A percentile compares a stretch with the other conserved stretches of the same genome.
Evolutionary conservation across 371 early-diverging fungal species (phyloP).

Genomic region (Mucor velutinosus): DNA sequence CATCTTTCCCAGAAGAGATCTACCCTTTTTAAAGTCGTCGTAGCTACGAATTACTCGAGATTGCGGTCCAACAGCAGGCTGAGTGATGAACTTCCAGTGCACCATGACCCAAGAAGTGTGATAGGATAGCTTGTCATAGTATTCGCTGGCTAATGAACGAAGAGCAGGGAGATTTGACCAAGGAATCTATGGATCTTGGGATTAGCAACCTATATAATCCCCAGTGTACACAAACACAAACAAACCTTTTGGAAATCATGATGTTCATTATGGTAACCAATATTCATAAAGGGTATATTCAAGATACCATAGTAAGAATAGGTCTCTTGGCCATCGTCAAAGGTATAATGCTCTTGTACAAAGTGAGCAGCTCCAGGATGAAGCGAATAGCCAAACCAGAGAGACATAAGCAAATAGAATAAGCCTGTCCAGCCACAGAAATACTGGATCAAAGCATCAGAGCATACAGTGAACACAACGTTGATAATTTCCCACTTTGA

Average conservation of each 20-base stretch:
- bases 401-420: slow-evolving; percentile 75
- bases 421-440: slow-evolving; percentile 73
- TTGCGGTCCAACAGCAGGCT: slow-evolving; percentile 58
- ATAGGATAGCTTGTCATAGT: slow-evolving; percentile 83
- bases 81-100: slow-evolving; percentile 79
- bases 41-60: slow-evolving; percentile 77
- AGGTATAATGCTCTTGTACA: slow-evolving; percentile 97
- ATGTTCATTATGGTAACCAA: slow-evolving; percentile 97
- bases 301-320: slow-evolving; percentile 96
- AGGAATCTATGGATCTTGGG: slow-evolving; percentile 61
- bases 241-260: slow-evolving; percentile 87
- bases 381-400: slow-evolving; percentile 88
- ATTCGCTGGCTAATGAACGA: slow-evolving; percentile 84
- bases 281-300: slow-evolving; percentile 83
- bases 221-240: neutral
- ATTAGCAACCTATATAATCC: neutral
- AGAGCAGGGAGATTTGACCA: slow-evolving; percentile 90
- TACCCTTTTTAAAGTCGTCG: slow-evolving; percentile 70
- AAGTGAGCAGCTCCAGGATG: slow-evolving; percentile 98
- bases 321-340: slow-evolving; percentile 94
- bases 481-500: slow-evolving; percentile 85
- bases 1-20: slow-evolving; percentile 49
- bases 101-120: slow-evolving; percentile 92
- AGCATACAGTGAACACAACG: slow-evolving; percentile 61
- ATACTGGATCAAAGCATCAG: slow-evolving; percentile 59